Percentiles rank a stretch among this genome's conserved stretches.
Conservation (phyloP, 352 stramenopile genomes). For the Aphanomyces stellatus region DNA sequence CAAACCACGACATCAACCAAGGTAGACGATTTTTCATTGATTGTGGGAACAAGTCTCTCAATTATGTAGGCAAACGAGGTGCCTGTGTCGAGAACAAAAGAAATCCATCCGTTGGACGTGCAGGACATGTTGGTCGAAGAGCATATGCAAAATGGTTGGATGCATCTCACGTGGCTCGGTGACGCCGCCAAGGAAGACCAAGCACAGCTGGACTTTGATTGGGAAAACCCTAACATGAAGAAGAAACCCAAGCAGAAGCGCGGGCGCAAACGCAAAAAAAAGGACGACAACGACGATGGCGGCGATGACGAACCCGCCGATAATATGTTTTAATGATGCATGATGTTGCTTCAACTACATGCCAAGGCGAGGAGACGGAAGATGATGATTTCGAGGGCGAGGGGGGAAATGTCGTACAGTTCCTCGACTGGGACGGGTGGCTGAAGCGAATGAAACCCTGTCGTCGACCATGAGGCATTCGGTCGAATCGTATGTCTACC, state of each 20-base stretch:
- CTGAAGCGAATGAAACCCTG: constrained; percentile 36
- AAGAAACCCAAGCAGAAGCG: constrained; percentile 26
- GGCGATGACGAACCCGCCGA: background rate
- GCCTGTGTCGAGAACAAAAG: constrained; percentile 4
- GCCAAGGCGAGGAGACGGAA: constrained; percentile 46
- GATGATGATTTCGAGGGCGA: constrained; percentile 54
- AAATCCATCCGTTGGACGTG: constrained; percentile 22
- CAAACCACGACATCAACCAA: constrained; percentile 44
- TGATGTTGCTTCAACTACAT: background rate
- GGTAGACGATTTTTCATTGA: constrained; percentile 22
- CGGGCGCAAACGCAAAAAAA: background rate
- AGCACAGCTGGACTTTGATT: constrained; percentile 57
- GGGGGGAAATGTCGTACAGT: constrained; percentile 32
- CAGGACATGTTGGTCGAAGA: constrained; percentile 29
- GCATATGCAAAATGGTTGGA: constrained; percentile 44
- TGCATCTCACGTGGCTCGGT: constrained; percentile 46
- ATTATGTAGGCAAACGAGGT: constrained; percentile 9
- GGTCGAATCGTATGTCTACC: no score
- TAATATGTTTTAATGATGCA: background rate
- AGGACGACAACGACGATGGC: background rate
- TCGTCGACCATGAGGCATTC: background rate
- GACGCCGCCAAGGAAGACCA: constrained; percentile 50
- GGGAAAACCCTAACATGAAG: constrained; percentile 25
- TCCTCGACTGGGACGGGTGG: constrained; percentile 28
- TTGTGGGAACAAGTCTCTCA: constrained; percentile 18